Base-by-base conservation (phyloP, 192 early-diverging fungal species). In the Mortierella alpina region DNA sequence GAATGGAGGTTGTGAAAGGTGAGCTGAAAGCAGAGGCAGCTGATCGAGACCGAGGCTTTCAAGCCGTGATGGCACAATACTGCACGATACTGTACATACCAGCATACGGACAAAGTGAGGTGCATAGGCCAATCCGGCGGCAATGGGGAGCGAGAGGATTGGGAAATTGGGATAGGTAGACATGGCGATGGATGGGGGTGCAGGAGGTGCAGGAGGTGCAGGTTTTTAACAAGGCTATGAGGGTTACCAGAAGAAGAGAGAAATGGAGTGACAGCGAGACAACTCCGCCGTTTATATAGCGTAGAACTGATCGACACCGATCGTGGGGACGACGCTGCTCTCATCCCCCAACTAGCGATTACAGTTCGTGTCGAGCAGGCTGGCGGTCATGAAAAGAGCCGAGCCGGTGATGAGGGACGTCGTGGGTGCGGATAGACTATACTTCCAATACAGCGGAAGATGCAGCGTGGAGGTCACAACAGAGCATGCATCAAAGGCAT, bases 161-260 rank as follows among this genome's bases (percentile, higher is more conserved):
- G 83, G 77, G 58, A 67, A 68, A 52, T 84, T 79, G 20, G 72
- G 69, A 56, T 72, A 79, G 23, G 61, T 53, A 44, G 74, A 68
- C 59, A 11, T 48, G 51, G 51, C 39, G 68, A 40, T 59, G 55
- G 17, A 20, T 52, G 59, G 14, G 52, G 18, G 3, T 31, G 31
- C 1, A 31, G 31, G 1, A 31, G 52, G 41, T 8, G n/a, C n/a
- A n/a, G n/a, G n/a, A n/a, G 6, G 15, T 9, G 50, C 50, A 17
- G 15, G 6, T 56, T 14, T 12, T 31, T 13, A 11, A 53, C 57
- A 55, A 68, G 20, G 52, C 6, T 49, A 18, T 54, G 3, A 44
- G 15, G 51, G n/a, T n/a, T n/a, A n/a, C 0, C 18, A 22, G 49
- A 63, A 48, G 62, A 23, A 50, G 20, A 50, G 50, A 60, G 31